A percentile compares a stretch with the other conserved stretches of the same genome.
phyloP scores from a whole-genome alignment of 495 filamentous ascomycete genomes.

The Penicillium cosmopolitanum region DNA sequence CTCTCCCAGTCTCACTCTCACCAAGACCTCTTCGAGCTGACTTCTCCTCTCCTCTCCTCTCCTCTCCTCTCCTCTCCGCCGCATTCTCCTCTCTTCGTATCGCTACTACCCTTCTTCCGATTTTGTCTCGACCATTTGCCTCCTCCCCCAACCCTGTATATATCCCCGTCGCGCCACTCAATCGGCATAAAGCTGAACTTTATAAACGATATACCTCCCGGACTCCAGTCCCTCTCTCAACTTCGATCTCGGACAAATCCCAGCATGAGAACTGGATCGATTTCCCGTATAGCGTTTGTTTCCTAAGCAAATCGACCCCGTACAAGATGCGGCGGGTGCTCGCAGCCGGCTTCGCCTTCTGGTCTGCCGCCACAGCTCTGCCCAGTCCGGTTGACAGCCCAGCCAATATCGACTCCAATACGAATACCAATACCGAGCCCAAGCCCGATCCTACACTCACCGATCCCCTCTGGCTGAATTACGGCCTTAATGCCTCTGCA shows the following conservation, averaged over 20 bases:
- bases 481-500: constrained; percentile 37
- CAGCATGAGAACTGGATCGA: constrained; percentile 18
- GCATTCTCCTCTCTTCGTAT: neutral
- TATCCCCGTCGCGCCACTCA: neutral
- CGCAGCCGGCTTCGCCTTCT: constrained; percentile 26
- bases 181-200: neutral
- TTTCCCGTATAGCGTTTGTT: neutral
- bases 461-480: constrained; percentile 33
- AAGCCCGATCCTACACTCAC: constrained; percentile 17
- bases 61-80: no score
- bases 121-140: neutral
- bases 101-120: neutral
- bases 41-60: neutral
- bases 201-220: constrained; percentile 2
- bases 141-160: neutral
- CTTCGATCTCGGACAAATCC: neutral
- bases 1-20: neutral
- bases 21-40: neutral
- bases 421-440: neutral
- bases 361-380: constrained; percentile 24
- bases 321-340: constrained; percentile 19
- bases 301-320: constrained; percentile 6
- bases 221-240: neutral
- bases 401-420: constrained; percentile 1
- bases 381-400: constrained; percentile 14